These are phyloP conservation scores for Opeltia flavorubescens DNA, from an alignment of 495 filamentous ascomycete genomes.

Conservation along the genomic window DNA sequence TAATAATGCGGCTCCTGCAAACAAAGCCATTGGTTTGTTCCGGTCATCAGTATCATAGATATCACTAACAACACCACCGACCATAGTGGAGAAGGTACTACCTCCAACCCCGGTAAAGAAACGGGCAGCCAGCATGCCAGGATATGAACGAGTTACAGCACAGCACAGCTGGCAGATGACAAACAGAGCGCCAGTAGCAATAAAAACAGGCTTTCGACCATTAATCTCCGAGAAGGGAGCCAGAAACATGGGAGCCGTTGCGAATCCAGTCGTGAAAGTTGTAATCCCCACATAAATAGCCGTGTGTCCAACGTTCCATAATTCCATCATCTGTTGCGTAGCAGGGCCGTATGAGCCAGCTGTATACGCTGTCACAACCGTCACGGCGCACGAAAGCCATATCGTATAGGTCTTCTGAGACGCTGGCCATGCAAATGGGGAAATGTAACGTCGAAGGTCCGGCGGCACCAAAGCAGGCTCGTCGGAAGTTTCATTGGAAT, in stretches of 20 bases:
- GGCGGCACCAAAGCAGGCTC: slow-evolving; percentile 38
- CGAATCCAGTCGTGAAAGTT: slow-evolving; percentile 72
- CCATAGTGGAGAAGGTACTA: slow-evolving; percentile 81
- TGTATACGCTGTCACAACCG: slow-evolving; percentile 64
- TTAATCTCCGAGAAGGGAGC: slow-evolving; percentile 85
- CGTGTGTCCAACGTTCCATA: slow-evolving; percentile 48
- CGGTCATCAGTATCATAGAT: slow-evolving; percentile 67
- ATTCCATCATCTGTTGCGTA: slow-evolving; percentile 41
- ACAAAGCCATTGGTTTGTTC: slow-evolving; percentile 84
- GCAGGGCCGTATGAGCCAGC: slow-evolving; percentile 70
- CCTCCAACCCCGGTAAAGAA: slow-evolving; percentile 64
- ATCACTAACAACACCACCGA: slow-evolving; percentile 82
- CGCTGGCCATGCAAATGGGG: slow-evolving; percentile 62
- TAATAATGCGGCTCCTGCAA: slow-evolving; percentile 57
- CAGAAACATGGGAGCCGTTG: slow-evolving; percentile 73
- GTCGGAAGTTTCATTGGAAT: slow-evolving; percentile 21
- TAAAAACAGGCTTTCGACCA: slow-evolving; percentile 69
- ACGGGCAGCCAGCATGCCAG: slow-evolving; percentile 63
- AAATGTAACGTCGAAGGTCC: slow-evolving; percentile 49
- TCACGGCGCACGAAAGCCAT: slow-evolving; percentile 61
- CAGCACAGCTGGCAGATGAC: slow-evolving; percentile 57
- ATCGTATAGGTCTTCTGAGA: slow-evolving; percentile 57
- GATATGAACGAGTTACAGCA: slow-evolving; percentile 55
- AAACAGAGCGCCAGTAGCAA: slow-evolving; percentile 56
- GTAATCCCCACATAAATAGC: slow-evolving; percentile 68